A percentile compares a stretch with the other conserved stretches of the same genome.
These are phyloP conservation scores for Colletotrichum sansevieriae DNA, from an alignment of 2,329 filamentous ascomycete species.

Conservation along the genomic window DNA sequence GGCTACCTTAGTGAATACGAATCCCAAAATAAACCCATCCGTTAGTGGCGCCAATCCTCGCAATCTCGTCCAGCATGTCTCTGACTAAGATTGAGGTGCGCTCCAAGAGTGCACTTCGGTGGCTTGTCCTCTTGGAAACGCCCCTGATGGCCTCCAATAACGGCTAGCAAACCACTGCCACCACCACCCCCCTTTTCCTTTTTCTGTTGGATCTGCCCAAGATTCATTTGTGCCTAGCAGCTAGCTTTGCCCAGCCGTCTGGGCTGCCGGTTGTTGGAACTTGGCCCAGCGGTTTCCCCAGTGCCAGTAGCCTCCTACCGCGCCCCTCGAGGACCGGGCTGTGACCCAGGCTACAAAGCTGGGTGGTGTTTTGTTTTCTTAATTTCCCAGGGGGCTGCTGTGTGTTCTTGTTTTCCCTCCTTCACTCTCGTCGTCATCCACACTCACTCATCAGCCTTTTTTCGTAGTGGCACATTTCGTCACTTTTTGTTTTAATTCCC, in stretches of 20 bases:
- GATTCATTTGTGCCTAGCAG: constrained; percentile 4
- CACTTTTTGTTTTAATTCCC: neutral
- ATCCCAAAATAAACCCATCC: constrained; percentile 14
- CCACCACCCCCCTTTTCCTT: constrained; percentile 16
- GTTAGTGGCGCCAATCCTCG: constrained; percentile 15
- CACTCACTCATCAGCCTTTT: constrained; percentile 13
- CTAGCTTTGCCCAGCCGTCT: no score
- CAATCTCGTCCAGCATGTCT: constrained; percentile 15
- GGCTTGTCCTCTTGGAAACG: constrained; percentile 15
- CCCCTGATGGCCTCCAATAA: constrained; percentile 13
- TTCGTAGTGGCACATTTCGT: constrained; percentile 11
- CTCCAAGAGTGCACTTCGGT: constrained; percentile 19
- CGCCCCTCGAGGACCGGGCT: no score
- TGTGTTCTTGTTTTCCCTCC: neutral
- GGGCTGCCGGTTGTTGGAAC: no score
- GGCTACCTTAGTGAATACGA: constrained; percentile 11
- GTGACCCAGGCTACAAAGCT: neutral
- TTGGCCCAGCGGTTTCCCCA: neutral
- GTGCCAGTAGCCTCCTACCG: no score
- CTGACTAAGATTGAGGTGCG: constrained; percentile 5
- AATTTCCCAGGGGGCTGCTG: neutral
- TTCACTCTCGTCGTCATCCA: neutral
- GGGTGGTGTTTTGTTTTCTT: constrained; percentile 16
- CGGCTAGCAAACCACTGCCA: constrained; percentile 10
- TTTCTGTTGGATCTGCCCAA: no score